Base-by-base conservation (phyloP, 2,329 filamentous ascomycete genomes). In the Colletotrichum trifolii region DNA sequence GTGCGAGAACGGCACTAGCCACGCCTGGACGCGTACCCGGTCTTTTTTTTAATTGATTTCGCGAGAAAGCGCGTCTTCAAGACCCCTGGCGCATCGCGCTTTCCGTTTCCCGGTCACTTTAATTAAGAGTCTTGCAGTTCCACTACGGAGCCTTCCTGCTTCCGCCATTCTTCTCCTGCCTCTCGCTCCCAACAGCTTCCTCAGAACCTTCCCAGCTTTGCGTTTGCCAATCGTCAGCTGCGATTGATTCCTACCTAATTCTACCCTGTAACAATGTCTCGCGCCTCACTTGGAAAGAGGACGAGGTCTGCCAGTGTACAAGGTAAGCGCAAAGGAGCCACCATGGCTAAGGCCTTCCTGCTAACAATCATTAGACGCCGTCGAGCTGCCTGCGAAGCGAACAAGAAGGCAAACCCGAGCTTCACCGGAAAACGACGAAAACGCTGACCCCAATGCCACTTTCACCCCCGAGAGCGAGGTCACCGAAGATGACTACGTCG, bases 401-500 rank as follows among this genome's bases (percentile, higher is more conserved):
- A 76, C 79, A 54, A 80, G 83, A 67, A 79, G 81, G 34, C 74
- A 77, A 46, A 80, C 76, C 62, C 79, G 75, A 67, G 78, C 72
- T 68, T 76, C 73, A 68, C 72, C 74, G 49, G 82, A 86, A 71
- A 88, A 90, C 69, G 87, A 91, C 70, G 91, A 94, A 76, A 91
- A 93, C 69, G 81, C 85, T 67, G 88, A 91, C 48, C 75, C 77
- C 4, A 67, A 73, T 12, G 69, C 69, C 13, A 73, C 81, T 72
- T 77, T 74, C 67, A 74, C 78, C 67, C 74, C 75, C 58, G 78
- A 81, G 74, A 77, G 82, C 39, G 76, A 85, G 36, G 70, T 75
- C 15, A 75, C 77, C 48, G 75, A 78, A 15, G 73, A 78, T 54
- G 75, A 74, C 56, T 74, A 77, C 11, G 67, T 58, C 33, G 68